Evolutionary conservation across 225 moss, liverwort and hornwort genomes (phyloP).

Genomic region (Takakia lepidozioides): DNA sequence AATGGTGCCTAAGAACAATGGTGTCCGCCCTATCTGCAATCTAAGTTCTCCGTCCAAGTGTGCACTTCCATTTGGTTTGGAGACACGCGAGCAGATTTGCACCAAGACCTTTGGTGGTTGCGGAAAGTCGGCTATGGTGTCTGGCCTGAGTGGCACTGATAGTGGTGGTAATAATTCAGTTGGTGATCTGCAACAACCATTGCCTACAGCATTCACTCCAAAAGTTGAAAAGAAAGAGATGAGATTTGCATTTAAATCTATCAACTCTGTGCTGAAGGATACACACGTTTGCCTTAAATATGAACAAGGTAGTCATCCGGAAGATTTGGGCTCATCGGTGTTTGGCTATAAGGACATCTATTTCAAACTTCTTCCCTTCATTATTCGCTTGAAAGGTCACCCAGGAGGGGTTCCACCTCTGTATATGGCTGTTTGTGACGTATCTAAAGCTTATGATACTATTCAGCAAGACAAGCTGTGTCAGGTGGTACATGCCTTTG

Average conservation of each 20-base stretch:
- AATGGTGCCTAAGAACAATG: constrained; percentile 71
- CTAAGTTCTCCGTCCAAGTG: constrained; percentile 74
- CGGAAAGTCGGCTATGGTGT: constrained; percentile 3
- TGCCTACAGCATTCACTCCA: constrained; percentile 1
- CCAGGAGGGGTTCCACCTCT: constrained; percentile 58
- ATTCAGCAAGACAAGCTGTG: constrained; percentile 85
- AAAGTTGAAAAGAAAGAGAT: constrained; percentile 17
- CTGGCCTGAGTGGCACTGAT: constrained; percentile 5
- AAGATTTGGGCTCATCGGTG: constrained; percentile 83
- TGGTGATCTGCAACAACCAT: constrained; percentile 14
- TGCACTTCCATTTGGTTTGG: constrained; percentile 35
- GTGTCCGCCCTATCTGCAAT: constrained; percentile 88
- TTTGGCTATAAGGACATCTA: constrained; percentile 88
- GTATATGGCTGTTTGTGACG: constrained; percentile 91
- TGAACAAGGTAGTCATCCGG: constrained; percentile 65
- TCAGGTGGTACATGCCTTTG: constrained; percentile 58
- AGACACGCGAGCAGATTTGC: constrained; percentile 7
- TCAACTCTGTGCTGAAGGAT: constrained; percentile 75
- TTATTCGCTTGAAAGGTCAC: constrained; percentile 66
- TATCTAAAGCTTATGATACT: constrained; percentile 90
- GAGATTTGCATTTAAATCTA: constrained; percentile 61
- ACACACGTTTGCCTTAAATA: constrained; percentile 77
- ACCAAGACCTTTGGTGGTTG: constrained; percentile 14
- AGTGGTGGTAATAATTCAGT: constrained; percentile 5
- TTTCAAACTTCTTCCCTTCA: constrained; percentile 73